Base-by-base conservation (phyloP, 2,329 filamentous ascomycete species). In the Diaporthe aspalathi region DNA sequence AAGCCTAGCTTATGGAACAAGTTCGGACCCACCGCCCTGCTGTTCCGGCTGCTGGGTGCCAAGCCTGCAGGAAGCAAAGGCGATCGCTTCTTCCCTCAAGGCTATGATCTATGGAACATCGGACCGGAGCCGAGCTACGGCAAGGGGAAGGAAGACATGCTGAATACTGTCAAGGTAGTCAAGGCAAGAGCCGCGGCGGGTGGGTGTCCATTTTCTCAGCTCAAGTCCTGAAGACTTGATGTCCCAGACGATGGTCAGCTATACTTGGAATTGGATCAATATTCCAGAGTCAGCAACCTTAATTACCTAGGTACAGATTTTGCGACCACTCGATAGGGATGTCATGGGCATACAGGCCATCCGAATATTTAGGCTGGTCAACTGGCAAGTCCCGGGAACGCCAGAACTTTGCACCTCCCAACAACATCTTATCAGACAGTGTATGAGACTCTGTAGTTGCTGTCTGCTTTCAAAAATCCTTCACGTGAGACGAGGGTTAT, bases 151-250 rank as follows among this genome's bases (percentile, higher is more conserved):
- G 56, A 62, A 38, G 38, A 45, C 3, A 62, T 62, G 38, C 16
- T 16, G 29, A 40, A 14, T 14, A 57, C 32, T 57, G n/a, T 57
- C 14, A 24, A 22, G 53, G 32, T 57, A 3, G 32, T 57, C n/a
- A 38, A 57, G 53, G 53, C 35, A n/a, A 57, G 53, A 24, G 53
- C 53, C 20, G 8, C 32, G 7, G 53, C 53, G 20, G 14, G 35
- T 40, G 53, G 53, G 24, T 57, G 32, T 40, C 53, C 53, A 14
- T 57, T 57, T 38, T 57, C 53, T 24, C 53, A 57, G 35, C 32
- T 57, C 9, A 40, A 57, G 5, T 24, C 53, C 14, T 57, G 53
- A 57, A 24, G 14, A 24, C 11, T 35, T 22, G 2, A 47, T 5
- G 35, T 12, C 35, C 12, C 12, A 12, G 5, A 4, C 17, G 14